These are phyloP conservation scores for Malus sylvestris DNA, from an alignment of 306 rosid species.

Conservation along the genomic window DNA sequence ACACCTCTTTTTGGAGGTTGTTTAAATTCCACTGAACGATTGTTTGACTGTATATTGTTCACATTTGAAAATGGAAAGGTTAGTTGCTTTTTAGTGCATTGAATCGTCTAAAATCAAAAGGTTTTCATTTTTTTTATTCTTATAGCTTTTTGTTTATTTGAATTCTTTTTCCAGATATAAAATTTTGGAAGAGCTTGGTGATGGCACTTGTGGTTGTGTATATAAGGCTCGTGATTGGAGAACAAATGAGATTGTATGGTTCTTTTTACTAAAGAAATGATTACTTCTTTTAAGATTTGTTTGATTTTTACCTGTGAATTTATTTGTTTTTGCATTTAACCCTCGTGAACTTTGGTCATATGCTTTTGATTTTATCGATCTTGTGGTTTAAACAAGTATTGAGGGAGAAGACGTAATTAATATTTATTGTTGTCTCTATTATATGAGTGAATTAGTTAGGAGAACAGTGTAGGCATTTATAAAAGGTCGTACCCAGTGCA, in stretches of 20 bases:
- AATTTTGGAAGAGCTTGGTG: slow-evolving; percentile 80
- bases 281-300: not conserved
- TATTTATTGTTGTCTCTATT: not conserved
- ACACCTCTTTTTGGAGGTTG: slow-evolving; percentile 47
- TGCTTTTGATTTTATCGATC: not conserved
- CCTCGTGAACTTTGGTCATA: not conserved
- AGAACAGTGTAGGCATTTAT: not conserved
- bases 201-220: slow-evolving; percentile 87
- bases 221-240: slow-evolving; percentile 66
- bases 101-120: not conserved
- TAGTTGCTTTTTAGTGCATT: slow-evolving; percentile 18
- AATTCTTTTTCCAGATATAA: slow-evolving; percentile 39
- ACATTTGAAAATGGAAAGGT: slow-evolving; percentile 67
- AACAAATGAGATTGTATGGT: slow-evolving; percentile 66
- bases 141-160: not conserved
- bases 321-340: not conserved
- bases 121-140: not conserved
- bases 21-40: slow-evolving; percentile 44
- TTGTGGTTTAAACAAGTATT: not conserved
- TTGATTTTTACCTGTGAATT: not conserved
- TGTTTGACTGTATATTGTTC: slow-evolving; percentile 32
- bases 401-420: not conserved
- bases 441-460: not conserved
- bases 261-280: not conserved
- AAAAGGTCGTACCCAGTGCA: not conserved